Base-by-base conservation (phyloP, 768 basidiomycete genomes). In the Collybiopsis confluens region DNA sequence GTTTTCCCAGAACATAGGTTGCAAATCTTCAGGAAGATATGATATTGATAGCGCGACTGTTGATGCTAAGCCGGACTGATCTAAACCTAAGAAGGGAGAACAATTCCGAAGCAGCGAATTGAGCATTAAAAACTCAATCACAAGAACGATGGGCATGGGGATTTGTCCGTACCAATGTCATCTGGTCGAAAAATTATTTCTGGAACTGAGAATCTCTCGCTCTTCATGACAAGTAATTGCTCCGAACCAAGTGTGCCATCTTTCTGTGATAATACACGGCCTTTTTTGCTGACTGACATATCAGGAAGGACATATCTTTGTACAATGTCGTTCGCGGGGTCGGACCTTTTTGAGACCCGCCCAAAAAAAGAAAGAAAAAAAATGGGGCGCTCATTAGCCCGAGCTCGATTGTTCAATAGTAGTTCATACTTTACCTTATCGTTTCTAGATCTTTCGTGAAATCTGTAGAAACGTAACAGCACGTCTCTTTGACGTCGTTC, bases 1-100 rank as follows among this genome's bases (percentile, higher is more conserved):
- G 67, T 98, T 92, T 30, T 84, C 83, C 93, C 93, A 98, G 69
- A 93, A 97, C 87, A 98, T 83, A 30, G 92, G 94, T 59, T 86
- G 90, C 23, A 95, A 61, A 61, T 95, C 92, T 47, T 77, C 72
- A 0, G 92, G 91, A 55, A 98, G 81, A 27, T 79, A 69, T 0
- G 79, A 74, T 62, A 98, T 92, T 54, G 87, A 87, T 52, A 79
- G 65, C 37, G 89, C 87, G 56, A 98, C 82, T 10, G 86, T 83
- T 52, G 78, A 79, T 33, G 91, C 75, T 26, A 98, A 70, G 1
- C 95, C 95, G 16, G 82, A 76, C 63, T 97, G 94, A 10, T 85
- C 80, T 38, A 98, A 67, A 6, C 92, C 95, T 82, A 55, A 51
- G n/a, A 56, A 51, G 30, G 30, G 13, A 33, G 5, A 33, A 5